Conservation (phyloP, 2,329 filamentous ascomycete genomes). For the Fulvia fulva region DNA sequence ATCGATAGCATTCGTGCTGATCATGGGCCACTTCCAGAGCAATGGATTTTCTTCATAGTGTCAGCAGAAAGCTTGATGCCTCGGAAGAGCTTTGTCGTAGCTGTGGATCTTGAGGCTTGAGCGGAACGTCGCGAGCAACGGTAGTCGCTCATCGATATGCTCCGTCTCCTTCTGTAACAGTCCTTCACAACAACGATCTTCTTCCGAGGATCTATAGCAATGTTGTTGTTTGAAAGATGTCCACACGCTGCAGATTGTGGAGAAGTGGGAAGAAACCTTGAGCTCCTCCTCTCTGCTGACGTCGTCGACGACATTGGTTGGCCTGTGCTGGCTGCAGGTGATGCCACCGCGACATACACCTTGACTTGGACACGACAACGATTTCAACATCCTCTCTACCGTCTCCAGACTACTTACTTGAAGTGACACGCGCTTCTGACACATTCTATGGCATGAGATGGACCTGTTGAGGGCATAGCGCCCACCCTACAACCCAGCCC, state of each 20-base stretch:
- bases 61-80: neutral
- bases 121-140: neutral
- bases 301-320: too few relatives aligned
- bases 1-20: neutral
- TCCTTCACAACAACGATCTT: neutral
- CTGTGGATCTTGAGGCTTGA: neutral
- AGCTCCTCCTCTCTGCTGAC: neutral
- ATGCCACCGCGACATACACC: neutral
- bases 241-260: neutral
- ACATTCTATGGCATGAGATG: constrained; percentile 1
- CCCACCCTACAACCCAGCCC: neutral
- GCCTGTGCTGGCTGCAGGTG: neutral
- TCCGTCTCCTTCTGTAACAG: neutral
- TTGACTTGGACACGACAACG: too few relatives aligned
- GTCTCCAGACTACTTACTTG: neutral
- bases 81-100: neutral
- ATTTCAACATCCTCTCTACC: neutral
- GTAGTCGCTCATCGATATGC: neutral
- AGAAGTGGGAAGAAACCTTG: neutral
- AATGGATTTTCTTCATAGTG: neutral
- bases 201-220: neutral
- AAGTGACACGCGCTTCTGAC: neutral
- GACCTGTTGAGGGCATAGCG: constrained; percentile 1
- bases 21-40: neutral
- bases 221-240: neutral